A percentile compares a stretch with the other conserved stretches of the same genome.
Conservation (phyloP, 495 filamentous ascomycete genomes). For the Aspergillus mulundensis region DNA sequence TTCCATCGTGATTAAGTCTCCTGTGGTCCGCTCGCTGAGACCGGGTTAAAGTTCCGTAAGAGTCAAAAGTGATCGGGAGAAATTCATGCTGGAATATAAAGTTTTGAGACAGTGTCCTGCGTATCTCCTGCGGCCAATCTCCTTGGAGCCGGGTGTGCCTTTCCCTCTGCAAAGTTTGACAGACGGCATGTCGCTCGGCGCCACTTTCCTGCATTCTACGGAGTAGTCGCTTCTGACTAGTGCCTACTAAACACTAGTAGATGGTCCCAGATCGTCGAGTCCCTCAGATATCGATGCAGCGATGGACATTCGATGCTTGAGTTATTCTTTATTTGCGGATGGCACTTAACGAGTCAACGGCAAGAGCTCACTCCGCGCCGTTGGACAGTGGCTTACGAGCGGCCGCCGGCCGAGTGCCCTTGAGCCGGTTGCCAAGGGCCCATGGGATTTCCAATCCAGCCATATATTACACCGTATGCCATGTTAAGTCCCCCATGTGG, state of each 20-base stretch:
- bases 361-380: conserved; percentile 14
- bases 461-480: background rate
- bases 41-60: background rate
- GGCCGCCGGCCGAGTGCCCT: background rate
- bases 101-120: background rate
- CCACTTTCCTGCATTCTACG: conserved; percentile 14
- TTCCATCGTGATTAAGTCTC: conserved; percentile 2
- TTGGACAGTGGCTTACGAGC: conserved; percentile 7
- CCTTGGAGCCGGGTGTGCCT: background rate
- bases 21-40: too few relatives aligned
- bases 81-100: conserved; percentile 2
- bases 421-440: background rate
- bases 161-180: conserved; percentile 8
- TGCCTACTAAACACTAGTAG: background rate
- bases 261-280: background rate
- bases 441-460: background rate
- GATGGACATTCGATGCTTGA: background rate
- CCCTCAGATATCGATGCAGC: background rate
- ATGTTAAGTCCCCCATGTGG: conserved; percentile 1
- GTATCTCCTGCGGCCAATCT: conserved; percentile 7
- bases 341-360: background rate
- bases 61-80: background rate
- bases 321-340: background rate
- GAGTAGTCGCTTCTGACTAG: background rate
- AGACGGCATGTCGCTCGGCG: conserved; percentile 13